phyloP scores from a whole-genome alignment of 768 basidiomycete species.

The Boletus subparvulus region DNA sequence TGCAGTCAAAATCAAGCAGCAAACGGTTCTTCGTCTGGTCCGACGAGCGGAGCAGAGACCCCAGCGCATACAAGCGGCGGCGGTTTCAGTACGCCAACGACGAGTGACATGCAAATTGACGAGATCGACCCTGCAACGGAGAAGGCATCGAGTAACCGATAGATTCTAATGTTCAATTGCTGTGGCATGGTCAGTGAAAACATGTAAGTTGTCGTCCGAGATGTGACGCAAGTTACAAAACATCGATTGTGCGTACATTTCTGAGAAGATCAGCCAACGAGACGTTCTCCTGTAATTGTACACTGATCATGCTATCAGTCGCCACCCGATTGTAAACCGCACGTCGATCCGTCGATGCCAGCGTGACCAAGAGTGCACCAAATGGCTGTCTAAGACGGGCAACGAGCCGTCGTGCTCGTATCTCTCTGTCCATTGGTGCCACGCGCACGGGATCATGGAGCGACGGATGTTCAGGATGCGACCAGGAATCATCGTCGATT shows the following conservation, averaged over 20 bases:
- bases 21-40: slow-evolving; percentile 38
- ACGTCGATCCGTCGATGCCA: not conserved
- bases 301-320: not conserved
- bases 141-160: slow-evolving; percentile 33
- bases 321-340: slow-evolving; percentile 2
- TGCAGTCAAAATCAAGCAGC: slow-evolving; percentile 49
- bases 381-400: not conserved
- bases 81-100: slow-evolving; percentile 19
- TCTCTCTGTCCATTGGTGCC: not conserved
- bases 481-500: not conserved
- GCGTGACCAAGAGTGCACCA: not conserved
- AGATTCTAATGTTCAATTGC: too few species aligned
- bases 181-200: too few species aligned
- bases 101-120: slow-evolving; percentile 18
- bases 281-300: too few species aligned
- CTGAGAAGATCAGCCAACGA: too few species aligned
- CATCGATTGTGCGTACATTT: too few species aligned
- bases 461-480: too few species aligned
- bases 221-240: too few species aligned
- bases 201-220: too few species aligned
- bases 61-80: slow-evolving; percentile 41
- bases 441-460: not conserved
- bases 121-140: slow-evolving; percentile 43
- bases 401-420: not conserved
- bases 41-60: slow-evolving; percentile 46